Evolutionary conservation across 2,329 filamentous ascomycete species (phyloP).

Genomic region (Tothia fuscella): DNA sequence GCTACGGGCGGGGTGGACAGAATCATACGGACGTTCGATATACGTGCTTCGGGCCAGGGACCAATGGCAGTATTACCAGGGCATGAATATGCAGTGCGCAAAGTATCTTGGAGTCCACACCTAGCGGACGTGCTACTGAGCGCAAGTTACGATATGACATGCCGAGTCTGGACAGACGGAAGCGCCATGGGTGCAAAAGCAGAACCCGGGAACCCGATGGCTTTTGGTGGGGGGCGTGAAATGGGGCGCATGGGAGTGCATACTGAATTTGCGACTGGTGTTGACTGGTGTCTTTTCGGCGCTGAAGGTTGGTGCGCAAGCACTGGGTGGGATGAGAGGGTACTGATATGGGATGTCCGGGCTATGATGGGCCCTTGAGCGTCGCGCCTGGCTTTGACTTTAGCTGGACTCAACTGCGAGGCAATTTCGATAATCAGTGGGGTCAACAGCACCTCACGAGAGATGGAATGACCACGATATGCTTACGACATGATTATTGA

Average conservation of each 20-base stretch:
- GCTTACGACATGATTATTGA: no score
- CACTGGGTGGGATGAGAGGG: slow-evolving; percentile 84
- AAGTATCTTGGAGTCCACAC: slow-evolving; percentile 86
- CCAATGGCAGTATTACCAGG: slow-evolving; percentile 65
- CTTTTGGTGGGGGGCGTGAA: slow-evolving; percentile 48
- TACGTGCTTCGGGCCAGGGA: slow-evolving; percentile 56
- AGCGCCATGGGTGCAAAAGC: slow-evolving; percentile 34
- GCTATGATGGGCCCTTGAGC: slow-evolving; percentile 39
- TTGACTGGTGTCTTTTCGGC: slow-evolving; percentile 97
- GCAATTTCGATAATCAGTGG: no score
- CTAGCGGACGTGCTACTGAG: slow-evolving; percentile 76
- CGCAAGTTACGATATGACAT: slow-evolving; percentile 97
- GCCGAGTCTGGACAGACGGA: slow-evolving; percentile 86
- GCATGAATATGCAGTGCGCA: slow-evolving; percentile 82
- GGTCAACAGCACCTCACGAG: no score
- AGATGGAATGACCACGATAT: no score
- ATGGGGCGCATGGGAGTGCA: slow-evolving; percentile 82
- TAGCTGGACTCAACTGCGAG: no score
- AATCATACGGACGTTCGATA: slow-evolving; percentile 78
- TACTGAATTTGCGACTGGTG: slow-evolving; percentile 90
- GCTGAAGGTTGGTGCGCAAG: slow-evolving; percentile 92
- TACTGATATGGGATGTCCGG: slow-evolving; percentile 85
- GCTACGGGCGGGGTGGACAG: slow-evolving; percentile 86
- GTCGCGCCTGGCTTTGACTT: background rate
- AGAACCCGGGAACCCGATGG: slow-evolving; percentile 26